Percentiles rank a stretch among this genome's conserved stretches.
These are phyloP conservation scores for Theileria annulata DNA, from an alignment of 169 alveolate genomes.

Conservation along the genomic window DNA sequence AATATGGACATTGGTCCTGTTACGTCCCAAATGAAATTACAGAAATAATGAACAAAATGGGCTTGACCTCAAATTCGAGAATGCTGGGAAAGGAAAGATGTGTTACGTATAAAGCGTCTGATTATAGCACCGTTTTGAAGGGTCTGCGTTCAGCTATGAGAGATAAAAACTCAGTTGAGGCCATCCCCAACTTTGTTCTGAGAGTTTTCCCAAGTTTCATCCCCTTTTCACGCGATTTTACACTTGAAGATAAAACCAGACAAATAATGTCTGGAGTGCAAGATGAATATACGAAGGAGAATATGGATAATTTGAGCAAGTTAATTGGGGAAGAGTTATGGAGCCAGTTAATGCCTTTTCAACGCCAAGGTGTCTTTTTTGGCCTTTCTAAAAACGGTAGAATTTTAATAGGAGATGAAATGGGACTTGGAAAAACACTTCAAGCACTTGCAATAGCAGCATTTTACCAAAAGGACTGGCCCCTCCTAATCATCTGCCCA, in stretches of 20 bases:
- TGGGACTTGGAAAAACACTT: conserved; percentile 99
- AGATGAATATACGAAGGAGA: conserved; percentile 56
- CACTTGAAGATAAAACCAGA: conserved; percentile 66
- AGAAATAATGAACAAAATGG: conserved; percentile 36
- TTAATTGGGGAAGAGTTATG: conserved; percentile 71
- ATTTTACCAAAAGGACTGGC: conserved; percentile 91
- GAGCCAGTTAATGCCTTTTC: conserved; percentile 83
- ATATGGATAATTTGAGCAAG: conserved; percentile 42
- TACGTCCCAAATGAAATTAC: conserved; percentile 22
- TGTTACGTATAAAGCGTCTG: conserved; percentile 59
- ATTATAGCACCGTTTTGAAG: conserved; percentile 64
- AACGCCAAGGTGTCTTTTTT: conserved; percentile 91
- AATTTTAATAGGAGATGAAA: conserved; percentile 94
- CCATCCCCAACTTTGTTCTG: conserved; percentile 72
- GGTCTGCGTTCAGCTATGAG: conserved; percentile 18
- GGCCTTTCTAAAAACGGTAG: conserved; percentile 92
- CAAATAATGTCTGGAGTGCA: conserved; percentile 42
- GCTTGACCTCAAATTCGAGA: conserved; percentile 27
- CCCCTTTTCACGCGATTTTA: conserved; percentile 49
- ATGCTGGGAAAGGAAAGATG: conserved; percentile 47
- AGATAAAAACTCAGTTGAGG: conserved; percentile 60
- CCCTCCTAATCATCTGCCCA: conserved; percentile 93
- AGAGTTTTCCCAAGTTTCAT: conserved; percentile 63
- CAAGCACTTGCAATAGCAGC: conserved; percentile 94
- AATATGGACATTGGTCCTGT: conserved; percentile 15